Evolutionary conservation across 306 rosid species (phyloP), one percentile per base, ranked within the genome.

Genomic region (Pyrus betulifolia): DNA sequence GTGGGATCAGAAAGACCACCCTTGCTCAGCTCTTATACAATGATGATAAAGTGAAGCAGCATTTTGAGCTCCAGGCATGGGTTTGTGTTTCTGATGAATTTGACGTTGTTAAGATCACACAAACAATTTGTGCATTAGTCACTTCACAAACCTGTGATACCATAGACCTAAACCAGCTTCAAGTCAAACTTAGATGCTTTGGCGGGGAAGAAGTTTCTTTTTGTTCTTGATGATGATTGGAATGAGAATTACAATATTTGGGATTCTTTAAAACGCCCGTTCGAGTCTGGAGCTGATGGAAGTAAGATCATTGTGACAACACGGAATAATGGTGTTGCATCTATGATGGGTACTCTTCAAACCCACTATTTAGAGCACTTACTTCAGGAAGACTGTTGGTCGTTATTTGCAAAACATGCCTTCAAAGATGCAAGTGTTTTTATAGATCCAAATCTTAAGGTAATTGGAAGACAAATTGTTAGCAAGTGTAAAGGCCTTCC

Each of bases 401-500:
- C 11, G 27, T 2, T 74, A 17, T 57, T 74, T 22, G 59, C 69
- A 4, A 35, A 58, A 17, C 68, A 38, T 42, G 77, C 77, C 3
- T 74, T 59, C 1, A 14, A 66, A 1, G 19, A 33, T 35, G 70
- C 2, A 33, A 66, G 46, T 19, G 28, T 25, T 25, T 0, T 25
- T 25, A 25, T 11, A 31, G 49, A 30, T 66, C 70, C 46, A 35
- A 21, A 35, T 13, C n/a, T 18, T 5, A 14, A 66, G 10, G 51
- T 6, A 5, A 70, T 83, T 14, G 86, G 78, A 9, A 18, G 58
- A 23, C 44, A 75, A 30, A 70, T 79, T 4, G 54, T 74, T 13
- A 19, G 1, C 4, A 83, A 70, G n/a, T 79, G 80, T 49, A 31
- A n/a, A 2, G 80, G 76, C 19, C 28, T 82, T 6, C 70, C 70